Percentiles rank a stretch among this genome's conserved stretches.
Evolutionary conservation across 441 rosid genomes (phyloP).

Genomic region (Gossypium gossypioides): DNA sequence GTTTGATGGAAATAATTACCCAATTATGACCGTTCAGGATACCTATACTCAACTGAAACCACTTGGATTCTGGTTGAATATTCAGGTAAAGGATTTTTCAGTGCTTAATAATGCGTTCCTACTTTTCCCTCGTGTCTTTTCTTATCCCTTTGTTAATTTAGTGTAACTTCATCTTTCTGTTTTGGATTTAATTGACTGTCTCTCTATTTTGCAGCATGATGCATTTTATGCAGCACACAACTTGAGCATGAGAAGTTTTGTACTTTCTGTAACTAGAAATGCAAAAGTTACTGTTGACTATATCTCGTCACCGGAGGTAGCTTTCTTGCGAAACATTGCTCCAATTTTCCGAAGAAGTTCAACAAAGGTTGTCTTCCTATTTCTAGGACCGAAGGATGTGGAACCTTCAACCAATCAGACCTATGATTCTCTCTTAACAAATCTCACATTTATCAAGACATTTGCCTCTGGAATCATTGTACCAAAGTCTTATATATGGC

Average conservation of each 20-base stretch:
- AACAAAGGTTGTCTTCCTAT: constrained; percentile 59
- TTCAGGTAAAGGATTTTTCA: constrained; percentile 49
- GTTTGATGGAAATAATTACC: constrained; percentile 24
- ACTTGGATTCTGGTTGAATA: constrained; percentile 58
- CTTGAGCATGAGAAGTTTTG: constrained; percentile 57
- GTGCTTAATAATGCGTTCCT: not conserved
- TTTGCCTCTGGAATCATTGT: constrained; percentile 85
- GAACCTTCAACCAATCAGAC: constrained; percentile 75
- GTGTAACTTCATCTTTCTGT: not conserved
- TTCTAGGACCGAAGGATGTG: constrained; percentile 26
- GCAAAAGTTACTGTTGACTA: constrained; percentile 33
- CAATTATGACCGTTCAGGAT: constrained; percentile 37
- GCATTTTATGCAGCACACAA: constrained; percentile 60
- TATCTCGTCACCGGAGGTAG: constrained; percentile 78
- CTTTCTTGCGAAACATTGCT: constrained; percentile 48
- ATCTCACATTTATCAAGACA: constrained; percentile 63
- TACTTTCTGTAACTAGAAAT: constrained; percentile 37
- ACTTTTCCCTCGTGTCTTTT: not conserved
- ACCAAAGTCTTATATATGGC: constrained; percentile 75
- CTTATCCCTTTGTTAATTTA: not conserved
- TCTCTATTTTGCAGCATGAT: constrained; percentile 48
- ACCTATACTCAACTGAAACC: constrained; percentile 33
- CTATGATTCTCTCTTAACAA: constrained; percentile 43
- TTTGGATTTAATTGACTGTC: constrained; percentile 13
- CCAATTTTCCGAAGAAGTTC: constrained; percentile 30